A percentile compares a stretch with the other conserved stretches of the same genome.
These are phyloP conservation scores for Falciphora oryzae DNA, from an alignment of 2,329 filamentous ascomycete genomes.

Conservation along the genomic window DNA sequence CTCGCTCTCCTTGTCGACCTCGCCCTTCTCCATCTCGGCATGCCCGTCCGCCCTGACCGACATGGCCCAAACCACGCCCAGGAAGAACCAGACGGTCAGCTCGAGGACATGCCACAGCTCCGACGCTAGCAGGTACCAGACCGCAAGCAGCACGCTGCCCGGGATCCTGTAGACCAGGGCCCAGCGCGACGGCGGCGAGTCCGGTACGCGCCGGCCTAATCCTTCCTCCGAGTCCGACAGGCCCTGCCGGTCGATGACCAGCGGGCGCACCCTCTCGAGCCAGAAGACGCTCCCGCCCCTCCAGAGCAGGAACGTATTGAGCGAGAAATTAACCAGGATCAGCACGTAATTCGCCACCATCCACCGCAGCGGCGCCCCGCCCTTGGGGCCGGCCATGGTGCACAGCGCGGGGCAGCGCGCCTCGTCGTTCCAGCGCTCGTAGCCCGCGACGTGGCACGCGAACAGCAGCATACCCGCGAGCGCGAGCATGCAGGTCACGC, in stretches of 20 bases:
- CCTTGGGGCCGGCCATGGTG: neutral
- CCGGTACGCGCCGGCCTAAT: neutral
- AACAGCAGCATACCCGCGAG: no score
- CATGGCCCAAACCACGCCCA: slow-evolving; percentile 5
- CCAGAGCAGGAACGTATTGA: slow-evolving; percentile 4
- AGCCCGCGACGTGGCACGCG: no score
- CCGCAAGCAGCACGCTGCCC: neutral
- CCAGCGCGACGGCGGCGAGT: neutral
- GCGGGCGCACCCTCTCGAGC: neutral
- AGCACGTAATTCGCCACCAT: slow-evolving; percentile 1
- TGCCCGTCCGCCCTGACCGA: slow-evolving; percentile 13
- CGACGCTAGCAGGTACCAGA: slow-evolving; percentile 2
- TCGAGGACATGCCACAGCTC: slow-evolving; percentile 7
- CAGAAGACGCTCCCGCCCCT: neutral
- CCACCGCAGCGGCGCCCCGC: slow-evolving; percentile 6
- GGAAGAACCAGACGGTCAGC: slow-evolving; percentile 2
- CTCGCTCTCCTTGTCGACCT: slow-evolving; percentile 12
- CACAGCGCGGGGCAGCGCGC: slow-evolving; percentile 1
- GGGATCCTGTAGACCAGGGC: neutral
- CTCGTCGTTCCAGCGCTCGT: no score
- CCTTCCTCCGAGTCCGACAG: neutral
- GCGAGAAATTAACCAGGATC: slow-evolving; percentile 3
- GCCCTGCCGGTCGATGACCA: neutral
- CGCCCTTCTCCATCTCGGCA: slow-evolving; percentile 10
- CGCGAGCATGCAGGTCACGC: no score